phyloP scores from a whole-genome alignment of 169 alveolate genomes.

The Besnoitia besnoiti region DNA sequence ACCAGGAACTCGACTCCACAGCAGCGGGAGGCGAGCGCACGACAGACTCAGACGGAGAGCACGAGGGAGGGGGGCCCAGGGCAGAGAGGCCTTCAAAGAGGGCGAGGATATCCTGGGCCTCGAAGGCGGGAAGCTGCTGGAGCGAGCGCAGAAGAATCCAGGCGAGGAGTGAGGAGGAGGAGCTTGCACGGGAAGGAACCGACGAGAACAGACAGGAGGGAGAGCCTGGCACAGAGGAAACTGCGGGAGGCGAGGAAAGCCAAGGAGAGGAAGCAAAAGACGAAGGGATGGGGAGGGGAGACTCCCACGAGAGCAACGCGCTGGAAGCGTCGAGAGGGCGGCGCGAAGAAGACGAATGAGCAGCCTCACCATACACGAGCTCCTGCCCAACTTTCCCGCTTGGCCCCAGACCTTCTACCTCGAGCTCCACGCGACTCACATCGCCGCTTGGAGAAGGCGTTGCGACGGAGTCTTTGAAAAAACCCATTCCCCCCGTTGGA shows the following conservation, averaged over 20 bases:
- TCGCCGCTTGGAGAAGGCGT: neutral
- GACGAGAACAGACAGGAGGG: neutral
- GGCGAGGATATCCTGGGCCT: neutral
- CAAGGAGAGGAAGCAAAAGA: neutral
- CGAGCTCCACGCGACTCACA: neutral
- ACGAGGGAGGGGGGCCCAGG: neutral
- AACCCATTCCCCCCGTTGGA: no score
- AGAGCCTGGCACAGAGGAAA: neutral
- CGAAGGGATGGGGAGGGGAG: neutral
- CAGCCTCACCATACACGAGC: no score
- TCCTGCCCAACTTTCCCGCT: neutral
- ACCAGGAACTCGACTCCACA: no score
- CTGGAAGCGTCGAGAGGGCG: neutral
- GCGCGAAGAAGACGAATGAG: neutral
- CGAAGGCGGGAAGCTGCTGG: slow-evolving; percentile 8
- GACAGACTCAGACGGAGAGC: neutral
- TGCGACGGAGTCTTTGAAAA: no score
- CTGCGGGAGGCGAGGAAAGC: neutral
- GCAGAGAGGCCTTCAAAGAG: neutral
- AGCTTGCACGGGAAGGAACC: neutral
- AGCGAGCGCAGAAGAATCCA: neutral
- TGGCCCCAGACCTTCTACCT: neutral
- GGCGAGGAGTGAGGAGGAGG: neutral
- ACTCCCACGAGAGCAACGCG: neutral
- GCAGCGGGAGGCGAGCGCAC: no score